Evolutionary conservation across 768 basidiomycete genomes (phyloP), one percentile per base, ranked within the genome.

Genomic region (Pleurotus pulmonarius): DNA sequence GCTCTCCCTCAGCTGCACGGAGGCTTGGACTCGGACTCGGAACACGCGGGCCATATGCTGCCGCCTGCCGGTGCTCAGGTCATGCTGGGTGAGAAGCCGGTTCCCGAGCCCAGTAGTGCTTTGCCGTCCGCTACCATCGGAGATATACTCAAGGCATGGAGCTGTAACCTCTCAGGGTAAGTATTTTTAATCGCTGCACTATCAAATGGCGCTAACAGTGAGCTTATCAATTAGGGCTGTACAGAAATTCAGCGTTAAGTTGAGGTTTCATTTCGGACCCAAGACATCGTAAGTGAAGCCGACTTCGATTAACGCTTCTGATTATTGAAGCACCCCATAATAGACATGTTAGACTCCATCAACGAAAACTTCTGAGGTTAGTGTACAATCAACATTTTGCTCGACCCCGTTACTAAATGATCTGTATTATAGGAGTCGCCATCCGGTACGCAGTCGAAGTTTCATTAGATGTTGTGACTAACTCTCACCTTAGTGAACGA

Each of bases 21-120:
- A 22, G 51, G 51, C 37, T 53, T 53, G 39, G 51, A 53, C 22
- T 53, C 51, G 9, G 51, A 53, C 26, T 53, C 51, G 39, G 51
- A 53, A 9, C 51, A 53, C 41, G 51, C 39, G 39, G 41, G 51
- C 15, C 51, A 53, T 40, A 53, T 53, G 51, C 39, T 53, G 22
- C 51, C 51, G 13, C 51, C 51, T 41, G 37, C 51, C 25, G 51
- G 51, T 20, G 51, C 51, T 11, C 51, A 53, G 25, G 24, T 53
- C 38, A 53, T 25, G 37, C 51, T 53, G n/a, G 20, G 38, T 12
- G 39, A 41, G 9, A 18, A 16, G 41, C 37, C 34, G 9, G 38
- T 40, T 16, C 39, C 51, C 7, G 22, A 20, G 22, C 18, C 51
- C 5, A 11, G 37, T 20, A 25, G 16, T 22, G 0, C 51, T 11